These are phyloP conservation scores for Aspergillus spinulosporus DNA, from an alignment of 2,329 filamentous ascomycete species.

Conservation along the genomic window DNA sequence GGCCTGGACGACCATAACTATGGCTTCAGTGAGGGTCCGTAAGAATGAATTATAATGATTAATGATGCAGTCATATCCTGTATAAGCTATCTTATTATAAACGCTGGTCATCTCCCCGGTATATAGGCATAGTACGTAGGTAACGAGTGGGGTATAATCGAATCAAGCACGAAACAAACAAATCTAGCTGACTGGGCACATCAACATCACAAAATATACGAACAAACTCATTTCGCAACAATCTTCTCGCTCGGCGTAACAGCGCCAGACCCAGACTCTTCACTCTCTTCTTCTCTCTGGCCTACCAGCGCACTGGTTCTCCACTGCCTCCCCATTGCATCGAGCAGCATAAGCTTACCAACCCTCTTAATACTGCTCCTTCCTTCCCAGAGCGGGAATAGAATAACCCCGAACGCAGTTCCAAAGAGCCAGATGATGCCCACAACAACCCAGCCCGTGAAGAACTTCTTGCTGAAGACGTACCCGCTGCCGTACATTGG, in stretches of 20 bases:
- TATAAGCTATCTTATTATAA: neutral
- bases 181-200: neutral
- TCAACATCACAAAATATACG: neutral
- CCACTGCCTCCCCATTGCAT: conserved; percentile 51
- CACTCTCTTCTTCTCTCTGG: conserved; percentile 31
- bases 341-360: conserved; percentile 60
- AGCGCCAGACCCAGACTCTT: conserved; percentile 42
- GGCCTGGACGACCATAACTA: no score
- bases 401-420: conserved; percentile 68
- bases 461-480: conserved; percentile 78
- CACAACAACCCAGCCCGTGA: conserved; percentile 76
- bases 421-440: conserved; percentile 80
- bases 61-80: neutral
- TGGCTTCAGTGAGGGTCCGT: neutral
- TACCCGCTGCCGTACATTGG: conserved; percentile 83
- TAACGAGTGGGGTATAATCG: conserved; percentile 5
- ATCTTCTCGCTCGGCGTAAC: conserved; percentile 51
- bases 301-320: conserved; percentile 33
- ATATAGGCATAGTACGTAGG: neutral
- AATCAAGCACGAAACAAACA: neutral
- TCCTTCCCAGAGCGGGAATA: conserved; percentile 82
- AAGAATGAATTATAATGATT: neutral
- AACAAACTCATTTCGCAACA: conserved; percentile 22
- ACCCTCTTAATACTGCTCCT: conserved; percentile 65
- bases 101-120: neutral